These are phyloP conservation scores for Aspergillus ochraceoroseus DNA, from an alignment of 2,329 filamentous ascomycete genomes.

Conservation along the genomic window DNA sequence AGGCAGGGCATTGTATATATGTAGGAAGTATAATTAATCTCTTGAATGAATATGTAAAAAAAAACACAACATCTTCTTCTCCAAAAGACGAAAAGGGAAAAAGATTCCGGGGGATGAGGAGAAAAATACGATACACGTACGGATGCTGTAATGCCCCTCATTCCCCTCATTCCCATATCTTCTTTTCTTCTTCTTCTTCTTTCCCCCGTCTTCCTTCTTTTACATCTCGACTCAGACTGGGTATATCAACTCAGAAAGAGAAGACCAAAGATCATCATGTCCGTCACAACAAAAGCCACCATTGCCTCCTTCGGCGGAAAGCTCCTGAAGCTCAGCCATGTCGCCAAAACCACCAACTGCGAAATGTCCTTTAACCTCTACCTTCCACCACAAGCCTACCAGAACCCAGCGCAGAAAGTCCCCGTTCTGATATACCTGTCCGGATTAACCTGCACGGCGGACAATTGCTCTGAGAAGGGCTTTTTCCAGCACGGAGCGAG, in stretches of 20 bases:
- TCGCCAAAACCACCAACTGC: constrained; percentile 70
- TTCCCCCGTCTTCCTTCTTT: not conserved
- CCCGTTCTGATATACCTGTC: constrained; percentile 91
- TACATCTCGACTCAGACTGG: not conserved
- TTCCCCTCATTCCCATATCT: constrained; percentile 8
- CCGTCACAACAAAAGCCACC: constrained; percentile 81
- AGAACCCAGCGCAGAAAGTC: constrained; percentile 54
- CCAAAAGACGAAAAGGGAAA: constrained; percentile 12
- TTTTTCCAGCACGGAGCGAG: constrained; percentile 85
- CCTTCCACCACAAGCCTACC: constrained; percentile 67
- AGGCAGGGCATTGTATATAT: constrained; percentile 5
- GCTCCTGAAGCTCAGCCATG: constrained; percentile 88
- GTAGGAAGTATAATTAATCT: not conserved
- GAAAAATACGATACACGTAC: constrained; percentile 16
- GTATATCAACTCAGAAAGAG: too few species aligned
- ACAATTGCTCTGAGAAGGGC: constrained; percentile 70
- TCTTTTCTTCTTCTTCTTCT: not conserved
- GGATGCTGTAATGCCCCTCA: constrained; percentile 12
- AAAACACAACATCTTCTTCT: too few species aligned
- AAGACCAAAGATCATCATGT: constrained; percentile 52
- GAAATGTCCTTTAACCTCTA: constrained; percentile 93
- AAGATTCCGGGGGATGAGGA: constrained; percentile 14
- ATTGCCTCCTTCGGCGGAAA: constrained; percentile 91
- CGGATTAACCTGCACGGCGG: constrained; percentile 88
- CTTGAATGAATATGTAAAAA: too few species aligned